Base-by-base conservation (phyloP, 2,329 filamentous ascomycete genomes). In the Paramyrothecium sp. region DNA sequence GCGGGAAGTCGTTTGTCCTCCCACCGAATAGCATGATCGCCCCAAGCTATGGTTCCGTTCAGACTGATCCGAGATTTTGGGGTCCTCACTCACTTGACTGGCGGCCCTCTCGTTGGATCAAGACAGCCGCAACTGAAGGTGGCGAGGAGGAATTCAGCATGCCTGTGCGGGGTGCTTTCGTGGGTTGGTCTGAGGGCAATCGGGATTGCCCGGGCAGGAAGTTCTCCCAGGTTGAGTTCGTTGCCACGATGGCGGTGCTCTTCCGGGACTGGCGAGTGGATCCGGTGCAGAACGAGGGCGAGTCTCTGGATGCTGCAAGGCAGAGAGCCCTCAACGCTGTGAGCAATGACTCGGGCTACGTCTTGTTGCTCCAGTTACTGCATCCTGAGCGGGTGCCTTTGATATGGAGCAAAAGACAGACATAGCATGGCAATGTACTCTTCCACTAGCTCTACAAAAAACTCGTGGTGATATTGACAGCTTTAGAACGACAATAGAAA, bases 181-280 rank as follows among this genome's bases (percentile, higher is more conserved):
- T 61, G 20, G 60, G 59, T 2, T 73, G 71, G 70, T 69, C 69
- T 0, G 69, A 71, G 2, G 70, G 70, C 12, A 3, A 3, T 4
- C 49, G 49, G 3, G 21, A 5, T 13, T 72, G 70, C 20, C 65
- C 67, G 0, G 71, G 69, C 0, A 61, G 54, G 20, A 72, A 71
- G 53, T 72, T 74, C 57, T 66, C 69, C 2, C 65, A 72, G 50
- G 67, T 74, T 53, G 69, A 72, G 60, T 67, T 69, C 38, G 71
- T 69, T 4, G 68, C 67, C 2, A 66, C 63, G 3, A 56, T 72
- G 33, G 68, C 69, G 2, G 54, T 49, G 13, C 46, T 71, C 17
- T 66, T 70, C 7, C 5, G 5, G 38, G n/a, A 44, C 7, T 44
- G 13, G 7, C 38, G 38, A 5, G 38, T 44, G 38, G 38, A 44